phyloP scores from a whole-genome alignment of 768 basidiomycete species.

The Lactarius quietus region DNA sequence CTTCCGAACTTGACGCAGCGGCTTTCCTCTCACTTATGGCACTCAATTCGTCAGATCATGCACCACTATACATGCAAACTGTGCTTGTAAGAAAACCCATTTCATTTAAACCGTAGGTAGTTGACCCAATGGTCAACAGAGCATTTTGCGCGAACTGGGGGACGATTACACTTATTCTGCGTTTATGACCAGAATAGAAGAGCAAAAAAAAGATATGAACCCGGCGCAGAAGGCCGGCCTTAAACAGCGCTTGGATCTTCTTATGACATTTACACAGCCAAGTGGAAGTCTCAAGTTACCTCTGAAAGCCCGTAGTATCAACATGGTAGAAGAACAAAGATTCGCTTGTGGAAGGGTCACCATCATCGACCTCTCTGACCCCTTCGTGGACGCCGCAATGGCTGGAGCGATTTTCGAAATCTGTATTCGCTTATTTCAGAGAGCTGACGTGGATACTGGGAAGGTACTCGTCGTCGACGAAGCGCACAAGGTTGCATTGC shows the following conservation, averaged over 20 bases:
- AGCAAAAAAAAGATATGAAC: constrained; percentile 51
- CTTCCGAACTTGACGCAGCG: constrained; percentile 61
- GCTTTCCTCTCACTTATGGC: constrained; percentile 77
- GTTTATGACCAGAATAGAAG: constrained; percentile 47
- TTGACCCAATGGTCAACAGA: constrained; percentile 34
- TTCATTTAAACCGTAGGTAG: not conserved
- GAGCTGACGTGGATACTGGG: constrained; percentile 55
- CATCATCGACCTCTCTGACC: constrained; percentile 68
- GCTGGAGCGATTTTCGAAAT: constrained; percentile 74
- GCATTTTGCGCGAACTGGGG: constrained; percentile 59
- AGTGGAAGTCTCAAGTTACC: constrained; percentile 19
- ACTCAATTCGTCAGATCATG: constrained; percentile 53
- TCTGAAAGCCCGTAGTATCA: constrained; percentile 4
- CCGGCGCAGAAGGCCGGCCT: constrained; percentile 51
- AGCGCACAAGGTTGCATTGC: constrained; percentile 59
- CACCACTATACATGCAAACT: constrained; percentile 68
- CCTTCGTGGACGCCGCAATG: constrained; percentile 62
- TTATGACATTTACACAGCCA: constrained; percentile 54
- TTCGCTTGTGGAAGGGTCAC: constrained; percentile 59
- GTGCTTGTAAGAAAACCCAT: constrained; percentile 51
- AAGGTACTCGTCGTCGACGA: constrained; percentile 73
- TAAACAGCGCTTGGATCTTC: constrained; percentile 59
- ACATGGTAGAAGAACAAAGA: constrained; percentile 30
- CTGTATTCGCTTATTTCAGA: constrained; percentile 58
- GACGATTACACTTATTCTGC: constrained; percentile 51